Evolutionary conservation across 2,329 filamentous ascomycete genomes (phyloP).

Genomic region (Gaeumannomyces tritici): DNA sequence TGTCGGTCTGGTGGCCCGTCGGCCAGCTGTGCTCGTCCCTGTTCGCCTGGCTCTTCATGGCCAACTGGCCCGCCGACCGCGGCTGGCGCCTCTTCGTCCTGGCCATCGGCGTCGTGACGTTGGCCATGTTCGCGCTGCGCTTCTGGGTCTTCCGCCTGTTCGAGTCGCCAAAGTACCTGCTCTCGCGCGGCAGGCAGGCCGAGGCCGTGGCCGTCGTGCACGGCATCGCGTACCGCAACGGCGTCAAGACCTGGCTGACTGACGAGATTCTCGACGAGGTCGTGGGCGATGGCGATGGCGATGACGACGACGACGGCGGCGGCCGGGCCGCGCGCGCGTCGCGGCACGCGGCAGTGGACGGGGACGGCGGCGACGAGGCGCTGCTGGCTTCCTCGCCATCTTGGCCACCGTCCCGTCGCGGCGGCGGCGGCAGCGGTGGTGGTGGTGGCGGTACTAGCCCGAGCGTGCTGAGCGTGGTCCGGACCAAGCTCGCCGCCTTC

Average conservation of each 20-base stretch:
- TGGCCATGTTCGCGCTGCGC: slow-evolving; percentile 68
- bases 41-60: slow-evolving; percentile 68
- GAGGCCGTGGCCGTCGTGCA: slow-evolving; percentile 76
- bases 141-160: slow-evolving; percentile 75
- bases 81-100: slow-evolving; percentile 71
- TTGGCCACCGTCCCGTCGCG: slow-evolving; percentile 6
- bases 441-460: slow-evolving; percentile 8
- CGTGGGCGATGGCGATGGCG: slow-evolving; percentile 35
- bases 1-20: slow-evolving; percentile 83
- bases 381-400: neutral
- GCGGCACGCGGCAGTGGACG: neutral
- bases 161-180: slow-evolving; percentile 77
- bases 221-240: slow-evolving; percentile 65
- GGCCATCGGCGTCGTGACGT: slow-evolving; percentile 61
- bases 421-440: neutral
- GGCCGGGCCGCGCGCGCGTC: neutral
- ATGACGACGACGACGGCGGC: slow-evolving; percentile 15
- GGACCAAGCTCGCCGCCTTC: slow-evolving; percentile 54
- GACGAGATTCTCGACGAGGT: slow-evolving; percentile 51
- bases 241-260: slow-evolving; percentile 64
- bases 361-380: slow-evolving; percentile 4
- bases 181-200: slow-evolving; percentile 64
- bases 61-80: slow-evolving; percentile 55
- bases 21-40: slow-evolving; percentile 66
- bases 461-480: slow-evolving; percentile 33